Conservation (phyloP, 805 yeast species). For the Danielia oregonensis region DNA sequence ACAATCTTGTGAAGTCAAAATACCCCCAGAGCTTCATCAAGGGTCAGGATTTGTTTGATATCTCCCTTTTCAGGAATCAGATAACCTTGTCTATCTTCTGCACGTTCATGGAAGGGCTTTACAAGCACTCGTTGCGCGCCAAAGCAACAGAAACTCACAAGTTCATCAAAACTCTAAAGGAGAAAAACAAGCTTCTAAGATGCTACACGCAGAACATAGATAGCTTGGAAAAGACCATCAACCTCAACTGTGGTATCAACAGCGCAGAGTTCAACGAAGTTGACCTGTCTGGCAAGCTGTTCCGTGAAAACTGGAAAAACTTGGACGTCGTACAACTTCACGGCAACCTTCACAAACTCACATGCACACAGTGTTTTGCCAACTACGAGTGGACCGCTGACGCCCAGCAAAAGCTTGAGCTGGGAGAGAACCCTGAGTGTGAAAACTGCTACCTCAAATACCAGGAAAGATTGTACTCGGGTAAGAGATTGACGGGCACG, state of each 20-base stretch:
- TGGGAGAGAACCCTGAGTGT: slow-evolving; percentile 77
- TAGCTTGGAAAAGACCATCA: slow-evolving; percentile 69
- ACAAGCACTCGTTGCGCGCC: slow-evolving; percentile 60
- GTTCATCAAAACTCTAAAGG: slow-evolving; percentile 60
- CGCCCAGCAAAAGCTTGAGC: slow-evolving; percentile 42
- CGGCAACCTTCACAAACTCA: slow-evolving; percentile 75
- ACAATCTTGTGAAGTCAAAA: slow-evolving; percentile 63
- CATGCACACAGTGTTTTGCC: slow-evolving; percentile 70
- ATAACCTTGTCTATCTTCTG: slow-evolving; percentile 71
- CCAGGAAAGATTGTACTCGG: slow-evolving; percentile 54
- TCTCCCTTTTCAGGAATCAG: slow-evolving; percentile 70
- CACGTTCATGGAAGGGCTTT: slow-evolving; percentile 81
- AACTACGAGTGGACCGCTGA: slow-evolving; percentile 60
- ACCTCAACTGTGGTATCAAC: slow-evolving; percentile 56
- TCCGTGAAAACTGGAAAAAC: slow-evolving; percentile 51
- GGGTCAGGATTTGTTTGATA: slow-evolving; percentile 91
- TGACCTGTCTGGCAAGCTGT: slow-evolving; percentile 16
- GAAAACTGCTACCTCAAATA: slow-evolving; percentile 58
- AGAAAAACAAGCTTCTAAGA: slow-evolving; percentile 63
- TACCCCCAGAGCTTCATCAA: slow-evolving; percentile 61
- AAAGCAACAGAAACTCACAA: slow-evolving; percentile 81
- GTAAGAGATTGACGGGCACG: slow-evolving; percentile 68
- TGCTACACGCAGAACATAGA: slow-evolving; percentile 97
- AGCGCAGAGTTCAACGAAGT: slow-evolving; percentile 24
- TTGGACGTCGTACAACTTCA: slow-evolving; percentile 85